Conservation (phyloP, 192 early-diverging fungal genomes). For the Linnemannia elongata region DNA sequence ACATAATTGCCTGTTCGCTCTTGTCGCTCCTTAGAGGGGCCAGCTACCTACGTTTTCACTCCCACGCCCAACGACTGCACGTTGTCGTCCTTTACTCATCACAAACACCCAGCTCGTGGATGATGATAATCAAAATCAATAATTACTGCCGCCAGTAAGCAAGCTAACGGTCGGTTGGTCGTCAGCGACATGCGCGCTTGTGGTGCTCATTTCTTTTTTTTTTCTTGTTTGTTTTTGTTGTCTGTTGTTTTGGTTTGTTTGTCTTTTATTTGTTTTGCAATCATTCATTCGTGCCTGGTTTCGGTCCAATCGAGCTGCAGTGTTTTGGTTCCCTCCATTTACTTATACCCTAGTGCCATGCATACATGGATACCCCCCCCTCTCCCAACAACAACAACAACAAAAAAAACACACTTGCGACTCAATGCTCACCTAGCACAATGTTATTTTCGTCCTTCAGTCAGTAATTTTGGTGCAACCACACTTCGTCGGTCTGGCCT, state of each 20-base stretch:
- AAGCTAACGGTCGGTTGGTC: neutral
- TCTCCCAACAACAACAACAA: neutral
- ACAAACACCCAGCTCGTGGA: too few species aligned
- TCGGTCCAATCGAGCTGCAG: neutral
- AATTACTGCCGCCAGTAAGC: too few species aligned
- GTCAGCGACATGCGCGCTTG: neutral
- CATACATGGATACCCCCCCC: neutral
- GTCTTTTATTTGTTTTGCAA: neutral
- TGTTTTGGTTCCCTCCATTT: neutral
- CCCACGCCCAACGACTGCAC: too few species aligned
- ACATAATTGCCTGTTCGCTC: too few species aligned
- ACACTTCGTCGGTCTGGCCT: neutral
- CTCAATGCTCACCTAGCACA: conserved; percentile 2
- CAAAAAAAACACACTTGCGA: neutral
- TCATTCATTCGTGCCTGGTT: neutral
- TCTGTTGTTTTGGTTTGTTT: neutral
- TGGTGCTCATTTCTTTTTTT: neutral
- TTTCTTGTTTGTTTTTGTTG: neutral
- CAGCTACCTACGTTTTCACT: too few species aligned
- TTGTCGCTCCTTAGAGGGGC: too few species aligned
- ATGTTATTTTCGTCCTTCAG: neutral
- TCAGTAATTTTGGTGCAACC: neutral
- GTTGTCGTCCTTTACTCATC: too few species aligned
- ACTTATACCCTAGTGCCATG: neutral
- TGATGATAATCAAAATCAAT: too few species aligned